Evolutionary conservation across 345 rosid species (phyloP).

Genomic region (Erodium maritimum): DNA sequence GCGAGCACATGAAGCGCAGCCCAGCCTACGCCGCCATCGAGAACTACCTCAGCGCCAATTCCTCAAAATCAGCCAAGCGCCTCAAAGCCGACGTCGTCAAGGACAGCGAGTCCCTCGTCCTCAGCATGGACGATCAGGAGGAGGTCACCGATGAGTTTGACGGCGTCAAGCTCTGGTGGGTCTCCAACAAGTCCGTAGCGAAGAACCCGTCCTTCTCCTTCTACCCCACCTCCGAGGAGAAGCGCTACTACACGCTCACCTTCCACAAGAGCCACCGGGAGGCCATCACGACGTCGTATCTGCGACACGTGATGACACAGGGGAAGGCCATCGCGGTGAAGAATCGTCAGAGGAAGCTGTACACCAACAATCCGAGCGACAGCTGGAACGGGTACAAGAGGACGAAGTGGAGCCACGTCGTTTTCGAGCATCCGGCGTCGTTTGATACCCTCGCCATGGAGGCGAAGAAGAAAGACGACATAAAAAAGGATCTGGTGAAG

Average conservation of each 20-base stretch:
- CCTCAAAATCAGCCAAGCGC: constrained; percentile 29
- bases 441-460: constrained; percentile 48
- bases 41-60: constrained; percentile 38
- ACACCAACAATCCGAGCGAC: constrained; percentile 39
- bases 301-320: constrained; percentile 36
- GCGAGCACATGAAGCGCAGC: constrained; percentile 38
- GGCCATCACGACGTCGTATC: constrained; percentile 30
- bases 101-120: constrained; percentile 30
- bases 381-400: constrained; percentile 39
- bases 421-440: constrained; percentile 49
- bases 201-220: constrained; percentile 13
- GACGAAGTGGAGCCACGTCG: constrained; percentile 48
- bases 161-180: constrained; percentile 44
- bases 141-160: constrained; percentile 32
- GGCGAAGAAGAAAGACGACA: constrained; percentile 41
- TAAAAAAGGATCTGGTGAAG: constrained; percentile 39
- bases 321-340: constrained; percentile 39
- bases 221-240: constrained; percentile 38
- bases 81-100: constrained; percentile 42
- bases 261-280: constrained; percentile 40
- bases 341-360: constrained; percentile 57
- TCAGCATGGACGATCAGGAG: constrained; percentile 45
- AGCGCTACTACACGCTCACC: constrained; percentile 36
- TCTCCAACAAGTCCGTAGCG: constrained; percentile 23
- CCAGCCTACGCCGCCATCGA: constrained; percentile 42